Base-by-base conservation (phyloP, 306 rosid genomes). In the Lathyrus oleraceus region DNA sequence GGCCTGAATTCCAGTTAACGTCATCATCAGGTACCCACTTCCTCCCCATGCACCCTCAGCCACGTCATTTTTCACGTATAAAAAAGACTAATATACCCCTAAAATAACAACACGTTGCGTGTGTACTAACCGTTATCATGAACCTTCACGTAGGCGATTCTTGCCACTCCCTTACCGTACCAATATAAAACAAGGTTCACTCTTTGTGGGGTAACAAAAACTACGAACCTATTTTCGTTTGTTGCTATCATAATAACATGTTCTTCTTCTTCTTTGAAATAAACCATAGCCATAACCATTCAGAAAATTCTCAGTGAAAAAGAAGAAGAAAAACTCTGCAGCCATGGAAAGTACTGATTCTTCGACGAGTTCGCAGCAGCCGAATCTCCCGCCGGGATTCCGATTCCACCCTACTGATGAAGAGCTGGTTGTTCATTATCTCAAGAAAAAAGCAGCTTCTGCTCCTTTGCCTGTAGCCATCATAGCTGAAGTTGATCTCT, bases 361-460 rank as follows among this genome's bases (percentile, higher is more conserved):
- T 0, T 91, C 92, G 10, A 73, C 81, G 2, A 87, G 85, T 10
- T 81, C 93, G 0, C 90, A 85, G 8, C 91, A 79, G 65, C 98
- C 97, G 14, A 85, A 87, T 58, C 89, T 94, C 1, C 96, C 97
- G 2, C 97, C 97, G 0, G 98, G 98, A 3, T 94, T 94, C 43
- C 91, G 97, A 10, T 94, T 94, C 82, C 98, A 94, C 73, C 98
- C 98, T 6, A 94, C 98, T 10, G 98, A 94, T 27, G 98, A 94
- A 39, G 98, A 94, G 80, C 92, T 94, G 0, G 96, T 94, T 16
- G 89, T 94, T 79, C 97, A 94, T 76, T 94, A 94, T 74, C 97
- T 90, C 44, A 94, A 94, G 95, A 91, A 88, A 65, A 88, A 87
- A 76, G 53, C 72, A 21, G 47, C 76, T 57, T 90, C 96, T 0